A percentile compares a stretch with the other conserved stretches of the same genome.
These are phyloP conservation scores for Colletotrichum gloeosporioides DNA, from an alignment of 2,329 filamentous ascomycete species.

Conservation along the genomic window DNA sequence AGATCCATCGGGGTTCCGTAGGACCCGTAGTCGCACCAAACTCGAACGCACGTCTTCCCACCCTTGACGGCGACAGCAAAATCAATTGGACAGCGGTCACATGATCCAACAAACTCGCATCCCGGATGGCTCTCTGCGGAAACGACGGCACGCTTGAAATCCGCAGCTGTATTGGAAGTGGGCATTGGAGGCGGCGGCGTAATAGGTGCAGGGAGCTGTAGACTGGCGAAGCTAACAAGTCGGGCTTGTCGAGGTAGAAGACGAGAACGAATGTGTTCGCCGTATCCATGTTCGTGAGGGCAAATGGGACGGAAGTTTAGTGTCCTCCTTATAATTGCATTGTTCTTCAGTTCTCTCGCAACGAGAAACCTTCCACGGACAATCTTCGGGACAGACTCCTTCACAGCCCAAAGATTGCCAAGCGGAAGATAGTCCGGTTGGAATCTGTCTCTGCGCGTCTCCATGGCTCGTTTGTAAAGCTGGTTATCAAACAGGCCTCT, in stretches of 20 bases:
- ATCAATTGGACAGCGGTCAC: background rate
- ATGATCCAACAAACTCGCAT: background rate
- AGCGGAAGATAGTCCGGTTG: background rate
- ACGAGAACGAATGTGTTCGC: too few species aligned
- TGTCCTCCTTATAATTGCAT: background rate
- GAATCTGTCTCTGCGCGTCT: background rate
- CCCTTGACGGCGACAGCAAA: background rate
- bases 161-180: accelerated
- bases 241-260: too few species aligned
- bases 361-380: background rate
- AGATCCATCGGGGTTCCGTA: background rate
- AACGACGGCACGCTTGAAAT: background rate
- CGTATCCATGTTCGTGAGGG: background rate
- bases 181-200: background rate
- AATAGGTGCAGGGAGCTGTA: background rate
- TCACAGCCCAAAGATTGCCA: background rate
- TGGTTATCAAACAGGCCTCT: background rate
- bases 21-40: background rate
- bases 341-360: background rate
- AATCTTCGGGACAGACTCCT: background rate
- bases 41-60: background rate
- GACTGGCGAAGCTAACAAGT: too few species aligned
- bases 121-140: background rate
- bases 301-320: background rate
- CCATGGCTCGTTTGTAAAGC: background rate